Conservation (phyloP, 2,329 filamentous ascomycete genomes). For the Ascosphaera acerosa region DNA sequence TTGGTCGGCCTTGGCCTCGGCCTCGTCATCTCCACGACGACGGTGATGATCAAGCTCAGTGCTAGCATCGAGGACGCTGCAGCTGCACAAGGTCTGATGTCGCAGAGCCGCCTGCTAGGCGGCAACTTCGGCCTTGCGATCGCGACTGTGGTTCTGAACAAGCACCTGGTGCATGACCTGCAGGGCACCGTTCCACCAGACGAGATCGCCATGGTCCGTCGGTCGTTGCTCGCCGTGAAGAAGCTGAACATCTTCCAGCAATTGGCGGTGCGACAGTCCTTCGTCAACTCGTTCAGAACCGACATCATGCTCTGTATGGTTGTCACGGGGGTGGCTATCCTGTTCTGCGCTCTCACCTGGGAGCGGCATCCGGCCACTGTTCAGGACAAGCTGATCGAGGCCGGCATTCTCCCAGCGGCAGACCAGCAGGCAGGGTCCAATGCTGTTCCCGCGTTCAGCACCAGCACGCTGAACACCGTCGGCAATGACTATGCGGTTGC, state of each 20-base stretch:
- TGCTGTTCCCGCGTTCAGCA: neutral
- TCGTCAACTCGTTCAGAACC: slow-evolving; percentile 1
- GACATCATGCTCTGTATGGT: slow-evolving; percentile 1
- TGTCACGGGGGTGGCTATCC: neutral
- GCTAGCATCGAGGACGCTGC: slow-evolving; percentile 5
- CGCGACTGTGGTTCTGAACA: slow-evolving; percentile 1
- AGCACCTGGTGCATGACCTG: slow-evolving; percentile 1
- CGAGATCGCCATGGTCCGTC: neutral
- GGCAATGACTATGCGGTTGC: neutral
- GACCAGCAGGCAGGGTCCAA: neutral
- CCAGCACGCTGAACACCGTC: neutral
- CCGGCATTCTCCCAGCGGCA: neutral
- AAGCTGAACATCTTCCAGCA: slow-evolving; percentile 1
- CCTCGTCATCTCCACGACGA: slow-evolving; percentile 4
- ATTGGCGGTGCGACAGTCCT: neutral
- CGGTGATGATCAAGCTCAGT: slow-evolving; percentile 2
- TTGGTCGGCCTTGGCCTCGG: slow-evolving; percentile 18
- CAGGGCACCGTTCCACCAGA: neutral
- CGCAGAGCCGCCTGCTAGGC: neutral
- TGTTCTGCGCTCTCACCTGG: neutral
- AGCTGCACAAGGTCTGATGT: slow-evolving; percentile 1
- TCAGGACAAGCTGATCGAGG: slow-evolving; percentile 1
- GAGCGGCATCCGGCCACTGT: slow-evolving; percentile 1
- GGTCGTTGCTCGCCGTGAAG: neutral
- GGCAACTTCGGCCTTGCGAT: slow-evolving; percentile 1